Evolutionary conservation across 805 yeast species (phyloP).

Genomic region (Danielia oregonensis): DNA sequence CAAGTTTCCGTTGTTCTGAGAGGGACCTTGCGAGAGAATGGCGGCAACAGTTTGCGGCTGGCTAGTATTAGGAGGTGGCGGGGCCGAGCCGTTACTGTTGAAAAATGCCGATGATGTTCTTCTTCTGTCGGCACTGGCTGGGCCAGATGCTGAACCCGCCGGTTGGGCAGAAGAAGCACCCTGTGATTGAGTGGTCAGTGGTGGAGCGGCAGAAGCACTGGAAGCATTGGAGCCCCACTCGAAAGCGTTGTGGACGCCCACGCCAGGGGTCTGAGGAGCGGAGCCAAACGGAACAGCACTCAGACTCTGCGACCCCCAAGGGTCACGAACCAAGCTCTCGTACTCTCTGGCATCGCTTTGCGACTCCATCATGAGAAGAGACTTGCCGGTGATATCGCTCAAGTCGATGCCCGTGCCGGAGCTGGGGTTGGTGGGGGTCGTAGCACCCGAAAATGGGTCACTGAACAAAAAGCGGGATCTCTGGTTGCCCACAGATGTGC

Average conservation of each 20-base stretch:
- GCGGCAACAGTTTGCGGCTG: constrained; percentile 15
- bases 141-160: constrained; percentile 4
- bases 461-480: constrained; percentile 68
- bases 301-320: constrained; percentile 29
- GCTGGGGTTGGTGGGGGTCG: constrained; percentile 19
- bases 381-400: constrained; percentile 38
- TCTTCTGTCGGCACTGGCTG: constrained; percentile 35
- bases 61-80: constrained; percentile 11
- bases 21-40: constrained; percentile 16
- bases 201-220: constrained; percentile 6
- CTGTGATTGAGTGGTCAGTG: constrained; percentile 10
- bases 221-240: constrained; percentile 14
- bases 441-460: constrained; percentile 46
- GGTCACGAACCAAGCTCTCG: constrained; percentile 46
- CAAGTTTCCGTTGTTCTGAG: constrained; percentile 5
- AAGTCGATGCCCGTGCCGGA: constrained; percentile 29
- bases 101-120: constrained; percentile 54
- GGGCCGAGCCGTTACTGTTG: constrained; percentile 23
- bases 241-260: constrained; percentile 9
- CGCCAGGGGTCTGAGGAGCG: constrained; percentile 40
- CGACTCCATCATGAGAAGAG: constrained; percentile 42
- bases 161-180: background rate
- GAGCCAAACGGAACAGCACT: constrained; percentile 19
- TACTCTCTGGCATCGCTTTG: constrained; percentile 46
- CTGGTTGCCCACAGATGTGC: constrained; percentile 55